Evolutionary conservation across 495 filamentous ascomycete species (phyloP).

Genomic region (Gamarada debralockiae): DNA sequence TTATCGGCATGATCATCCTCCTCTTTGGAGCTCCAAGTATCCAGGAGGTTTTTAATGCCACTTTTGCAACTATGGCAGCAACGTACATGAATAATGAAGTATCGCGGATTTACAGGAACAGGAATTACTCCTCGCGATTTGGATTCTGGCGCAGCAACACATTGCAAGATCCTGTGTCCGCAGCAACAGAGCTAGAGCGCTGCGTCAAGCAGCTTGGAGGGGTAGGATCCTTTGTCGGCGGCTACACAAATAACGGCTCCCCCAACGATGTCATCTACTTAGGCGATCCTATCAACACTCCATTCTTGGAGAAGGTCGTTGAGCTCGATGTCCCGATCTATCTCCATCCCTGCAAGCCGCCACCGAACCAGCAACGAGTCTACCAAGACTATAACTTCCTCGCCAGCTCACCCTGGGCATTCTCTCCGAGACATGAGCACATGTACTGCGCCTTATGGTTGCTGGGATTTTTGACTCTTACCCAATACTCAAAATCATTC

Average conservation of each 20-base stretch:
- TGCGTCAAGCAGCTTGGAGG: constrained; percentile 42
- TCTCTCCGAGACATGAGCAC: constrained; percentile 40
- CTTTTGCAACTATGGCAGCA: neutral
- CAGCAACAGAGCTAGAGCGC: constrained; percentile 47
- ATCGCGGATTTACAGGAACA: neutral
- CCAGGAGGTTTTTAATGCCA: constrained; percentile 8
- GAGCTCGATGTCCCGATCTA: constrained; percentile 54
- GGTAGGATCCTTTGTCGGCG: constrained; percentile 53
- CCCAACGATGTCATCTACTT: constrained; percentile 30
- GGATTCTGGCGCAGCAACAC: constrained; percentile 7
- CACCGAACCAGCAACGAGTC: constrained; percentile 27
- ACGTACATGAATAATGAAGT: constrained; percentile 4
- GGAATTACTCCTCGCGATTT: no score
- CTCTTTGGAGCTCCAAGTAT: constrained; percentile 4
- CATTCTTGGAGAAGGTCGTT: constrained; percentile 45
- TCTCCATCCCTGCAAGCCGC: constrained; percentile 48
- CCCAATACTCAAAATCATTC: constrained; percentile 56
- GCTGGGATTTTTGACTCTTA: constrained; percentile 38
- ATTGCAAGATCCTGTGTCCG: constrained; percentile 28
- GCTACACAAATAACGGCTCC: constrained; percentile 40
- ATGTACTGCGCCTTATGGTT: constrained; percentile 10
- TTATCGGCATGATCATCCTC: constrained; percentile 1
- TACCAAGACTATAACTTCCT: constrained; percentile 44
- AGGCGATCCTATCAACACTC: neutral
- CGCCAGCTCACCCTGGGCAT: constrained; percentile 36